phyloP scores from a whole-genome alignment of 2,329 filamentous ascomycete genomes.

The Gnomoniopsis sp. region DNA sequence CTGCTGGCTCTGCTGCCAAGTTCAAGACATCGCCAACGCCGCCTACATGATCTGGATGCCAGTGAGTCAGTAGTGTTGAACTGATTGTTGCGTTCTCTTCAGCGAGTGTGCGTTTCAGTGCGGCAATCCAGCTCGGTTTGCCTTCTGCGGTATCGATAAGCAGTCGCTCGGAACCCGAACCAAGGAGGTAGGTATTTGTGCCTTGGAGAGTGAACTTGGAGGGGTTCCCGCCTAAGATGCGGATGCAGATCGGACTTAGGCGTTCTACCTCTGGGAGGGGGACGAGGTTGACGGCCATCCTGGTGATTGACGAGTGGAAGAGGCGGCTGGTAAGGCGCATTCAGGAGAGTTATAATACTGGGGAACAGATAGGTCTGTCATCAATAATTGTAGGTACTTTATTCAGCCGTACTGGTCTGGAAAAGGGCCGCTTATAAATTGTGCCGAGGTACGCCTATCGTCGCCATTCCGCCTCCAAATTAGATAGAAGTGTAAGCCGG shows the following conservation, averaged over 20 bases:
- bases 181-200: conserved; percentile 94
- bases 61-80: conserved; percentile 79
- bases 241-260: conserved; percentile 72
- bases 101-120: conserved; percentile 61
- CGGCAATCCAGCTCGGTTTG: conserved; percentile 65
- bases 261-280: conserved; percentile 71
- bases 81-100: conserved; percentile 67
- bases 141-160: conserved; percentile 92
- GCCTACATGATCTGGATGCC: conserved; percentile 83
- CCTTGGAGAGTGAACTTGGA: conserved; percentile 74
- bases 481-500: neutral
- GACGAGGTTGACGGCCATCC: conserved; percentile 60
- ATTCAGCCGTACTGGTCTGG: neutral
- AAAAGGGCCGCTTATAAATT: neutral
- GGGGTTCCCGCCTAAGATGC: conserved; percentile 88
- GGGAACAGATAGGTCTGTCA: neutral
- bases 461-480: conserved; percentile 11
- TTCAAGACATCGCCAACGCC: conserved; percentile 69
- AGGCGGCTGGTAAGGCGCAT: conserved; percentile 5
- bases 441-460: neutral
- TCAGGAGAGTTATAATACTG: neutral
- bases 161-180: conserved; percentile 68
- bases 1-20: conserved; percentile 48
- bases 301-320: conserved; percentile 19
- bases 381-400: neutral